These are phyloP conservation scores for Boletus sp. DNA, from an alignment of 1,284 basidiomycete genomes.

Conservation along the genomic window DNA sequence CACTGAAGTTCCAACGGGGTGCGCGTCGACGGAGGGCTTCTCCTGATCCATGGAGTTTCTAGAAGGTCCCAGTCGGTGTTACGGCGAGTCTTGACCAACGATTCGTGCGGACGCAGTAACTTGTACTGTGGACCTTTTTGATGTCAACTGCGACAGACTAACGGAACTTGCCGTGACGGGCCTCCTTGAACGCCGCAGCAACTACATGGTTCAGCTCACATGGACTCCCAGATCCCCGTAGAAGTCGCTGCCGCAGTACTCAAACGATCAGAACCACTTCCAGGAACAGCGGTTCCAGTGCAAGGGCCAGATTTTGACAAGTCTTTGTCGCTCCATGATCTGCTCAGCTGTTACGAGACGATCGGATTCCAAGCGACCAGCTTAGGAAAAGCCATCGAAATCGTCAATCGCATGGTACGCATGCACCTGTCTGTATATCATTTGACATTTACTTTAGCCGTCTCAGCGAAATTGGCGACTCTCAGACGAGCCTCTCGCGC, in stretches of 20 bases:
- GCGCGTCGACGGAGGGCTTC: slow-evolving; percentile 7
- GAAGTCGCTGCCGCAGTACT: slow-evolving; percentile 71
- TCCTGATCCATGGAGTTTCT: slow-evolving; percentile 19
- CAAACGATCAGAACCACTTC: slow-evolving; percentile 75
- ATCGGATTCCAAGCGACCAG: slow-evolving; percentile 97
- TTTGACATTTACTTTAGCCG: slow-evolving; percentile 5
- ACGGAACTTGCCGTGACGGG: slow-evolving; percentile 28
- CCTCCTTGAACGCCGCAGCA: too few species aligned
- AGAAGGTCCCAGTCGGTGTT: neutral
- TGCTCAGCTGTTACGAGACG: slow-evolving; percentile 79
- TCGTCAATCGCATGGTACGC: slow-evolving; percentile 85
- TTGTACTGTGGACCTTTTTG: neutral
- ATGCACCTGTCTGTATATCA: slow-evolving; percentile 5
- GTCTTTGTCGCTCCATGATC: slow-evolving; percentile 60
- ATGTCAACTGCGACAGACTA: too few species aligned
- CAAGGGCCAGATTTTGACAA: slow-evolving; percentile 86
- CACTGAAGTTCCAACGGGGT: slow-evolving; percentile 1
- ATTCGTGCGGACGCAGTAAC: neutral
- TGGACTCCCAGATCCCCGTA: slow-evolving; percentile 42
- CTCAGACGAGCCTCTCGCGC: slow-evolving; percentile 70
- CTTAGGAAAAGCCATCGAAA: slow-evolving; percentile 82
- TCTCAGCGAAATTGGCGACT: slow-evolving; percentile 75
- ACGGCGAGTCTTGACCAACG: neutral
- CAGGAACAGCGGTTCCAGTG: slow-evolving; percentile 69
- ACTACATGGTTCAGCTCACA: too few species aligned